Base-by-base conservation (phyloP, 306 rosid species). In the Senna siamea region DNA sequence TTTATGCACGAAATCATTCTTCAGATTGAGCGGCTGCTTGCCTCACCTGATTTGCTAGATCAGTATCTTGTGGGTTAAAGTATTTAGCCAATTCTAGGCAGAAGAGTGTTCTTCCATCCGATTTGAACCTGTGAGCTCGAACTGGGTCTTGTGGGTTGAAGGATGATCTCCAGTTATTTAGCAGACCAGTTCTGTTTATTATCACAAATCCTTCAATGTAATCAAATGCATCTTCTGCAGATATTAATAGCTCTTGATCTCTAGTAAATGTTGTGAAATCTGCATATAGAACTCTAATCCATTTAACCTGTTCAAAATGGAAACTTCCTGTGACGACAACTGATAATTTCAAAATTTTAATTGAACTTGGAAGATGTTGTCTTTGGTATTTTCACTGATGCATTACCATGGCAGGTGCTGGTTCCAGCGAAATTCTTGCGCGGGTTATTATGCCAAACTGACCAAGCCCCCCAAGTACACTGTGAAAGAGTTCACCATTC, bases 391-490 rank as follows among this genome's bases (percentile, higher is more conserved):
- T 38, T 61, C 4, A 64, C 13, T 41, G 74, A 75, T 70, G 70
- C 70, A 55, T 55, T 75, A 83, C 87, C 98, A 78, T 88, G 62
- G 82, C 17, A 72, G 98, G 99, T 53, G 99, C 98, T 80, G 87
- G 88, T 76, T 95, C 98, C 38, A 95, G 84, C 10, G 80, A 64
- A 83, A 95, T 87, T 77, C 92, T 87, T 11, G 99, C 99, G 4
- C 87, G 70, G 17, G 98, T 95, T 77, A 95, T 92, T 55, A 95
- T 92, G 72, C 99, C 99, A 72, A 95, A 95, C 71, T 95, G 97
- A 43, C 99, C 99, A 20, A 95, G 94, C 40, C 99, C 99, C 54
- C 99, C 99, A 73, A 95, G 97, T 77, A 89, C 98, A 15, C 93
- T 81, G 60, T 90, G 96, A 76, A 95, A 95, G 76, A 95, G 93